A percentile compares a stretch with the other conserved stretches of the same genome.
Evolutionary conservation across 2,329 filamentous ascomycete genomes (phyloP).

Genomic region (Claviceps arundinis): DNA sequence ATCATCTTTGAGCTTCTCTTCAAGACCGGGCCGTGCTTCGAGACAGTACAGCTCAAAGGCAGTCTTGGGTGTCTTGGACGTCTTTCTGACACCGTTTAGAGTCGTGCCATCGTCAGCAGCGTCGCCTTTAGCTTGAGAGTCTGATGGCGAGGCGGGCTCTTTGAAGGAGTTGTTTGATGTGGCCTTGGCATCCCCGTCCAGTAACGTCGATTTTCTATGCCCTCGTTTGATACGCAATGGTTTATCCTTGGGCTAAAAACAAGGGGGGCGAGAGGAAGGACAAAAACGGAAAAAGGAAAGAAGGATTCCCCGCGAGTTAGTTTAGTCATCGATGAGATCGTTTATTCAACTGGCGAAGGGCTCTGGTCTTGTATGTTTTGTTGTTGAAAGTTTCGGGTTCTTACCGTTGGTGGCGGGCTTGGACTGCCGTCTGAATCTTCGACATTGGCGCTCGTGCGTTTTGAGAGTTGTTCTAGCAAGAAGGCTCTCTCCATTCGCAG

Average conservation of each 20-base stretch:
- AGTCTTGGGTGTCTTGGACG: constrained; percentile 29
- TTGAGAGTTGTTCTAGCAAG: constrained; percentile 57
- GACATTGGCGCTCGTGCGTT: constrained; percentile 60
- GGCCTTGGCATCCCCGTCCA: constrained; percentile 29
- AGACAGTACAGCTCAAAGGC: constrained; percentile 44
- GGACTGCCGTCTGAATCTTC: constrained; percentile 70
- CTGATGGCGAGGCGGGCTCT: constrained; percentile 32
- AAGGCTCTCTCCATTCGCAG: constrained; percentile 76
- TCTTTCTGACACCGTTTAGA: constrained; percentile 28
- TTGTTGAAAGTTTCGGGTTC: constrained; percentile 12
- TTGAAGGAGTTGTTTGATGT: constrained; percentile 28
- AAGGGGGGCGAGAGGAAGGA: constrained; percentile 2
- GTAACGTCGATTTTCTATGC: constrained; percentile 46
- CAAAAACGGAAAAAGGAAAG: constrained; percentile 15
- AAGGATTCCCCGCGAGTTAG: neutral
- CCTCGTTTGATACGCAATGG: constrained; percentile 62
- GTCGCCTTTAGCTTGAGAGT: constrained; percentile 17
- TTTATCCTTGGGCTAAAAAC: constrained; percentile 57
- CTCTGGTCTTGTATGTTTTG: too few relatives aligned
- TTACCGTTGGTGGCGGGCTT: constrained; percentile 65
- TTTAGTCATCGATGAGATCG: too few relatives aligned
- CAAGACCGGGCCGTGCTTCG: constrained; percentile 31
- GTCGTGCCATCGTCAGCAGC: constrained; percentile 8
- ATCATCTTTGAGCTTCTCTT: constrained; percentile 29
- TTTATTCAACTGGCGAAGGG: too few relatives aligned